Conservation (phyloP, 208 protist species). For the Leishmania amazonensis region DNA sequence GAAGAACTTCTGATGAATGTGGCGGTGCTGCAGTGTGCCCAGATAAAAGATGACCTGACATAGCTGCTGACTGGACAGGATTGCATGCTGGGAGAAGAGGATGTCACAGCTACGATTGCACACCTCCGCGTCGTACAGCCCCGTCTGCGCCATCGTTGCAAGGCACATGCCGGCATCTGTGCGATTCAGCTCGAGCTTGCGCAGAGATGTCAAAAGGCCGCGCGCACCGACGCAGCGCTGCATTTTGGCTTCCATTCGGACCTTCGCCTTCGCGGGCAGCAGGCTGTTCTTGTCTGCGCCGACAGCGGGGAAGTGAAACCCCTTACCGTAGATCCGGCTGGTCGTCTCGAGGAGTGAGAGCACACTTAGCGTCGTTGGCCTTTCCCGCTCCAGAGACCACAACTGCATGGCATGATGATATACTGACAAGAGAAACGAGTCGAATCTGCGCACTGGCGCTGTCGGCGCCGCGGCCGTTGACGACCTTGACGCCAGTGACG, state of each 20-base stretch:
- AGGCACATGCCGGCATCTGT: slow-evolving; percentile 84
- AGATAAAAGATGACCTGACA: slow-evolving; percentile 77
- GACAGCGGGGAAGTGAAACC: slow-evolving; percentile 61
- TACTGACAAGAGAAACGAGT: slow-evolving; percentile 28
- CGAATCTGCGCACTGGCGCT: slow-evolving; percentile 17
- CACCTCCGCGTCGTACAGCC: slow-evolving; percentile 84
- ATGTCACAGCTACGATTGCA: slow-evolving; percentile 82
- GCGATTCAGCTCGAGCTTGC: slow-evolving; percentile 55
- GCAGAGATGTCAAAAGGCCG: slow-evolving; percentile 61
- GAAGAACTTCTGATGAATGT: slow-evolving; percentile 83
- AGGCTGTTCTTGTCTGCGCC: slow-evolving; percentile 61
- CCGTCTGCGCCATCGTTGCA: slow-evolving; percentile 64
- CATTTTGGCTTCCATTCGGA: slow-evolving; percentile 90
- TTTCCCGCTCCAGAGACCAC: slow-evolving; percentile 46
- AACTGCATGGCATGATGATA: slow-evolving; percentile 54
- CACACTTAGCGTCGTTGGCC: slow-evolving; percentile 48
- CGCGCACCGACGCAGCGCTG: slow-evolving; percentile 73
- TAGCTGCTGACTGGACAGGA: slow-evolving; percentile 82
- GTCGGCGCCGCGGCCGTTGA: not conserved
- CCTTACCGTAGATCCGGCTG: slow-evolving; percentile 54
- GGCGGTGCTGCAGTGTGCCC: slow-evolving; percentile 86
- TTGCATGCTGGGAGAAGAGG: slow-evolving; percentile 61
- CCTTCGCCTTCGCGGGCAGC: slow-evolving; percentile 76
- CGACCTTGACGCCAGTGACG: not conserved
- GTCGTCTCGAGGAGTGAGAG: slow-evolving; percentile 69